Percentiles rank a stretch among this genome's conserved stretches.
These are phyloP conservation scores for Epichloe sp. DNA, from an alignment of 2,329 filamentous ascomycete species.

Conservation along the genomic window DNA sequence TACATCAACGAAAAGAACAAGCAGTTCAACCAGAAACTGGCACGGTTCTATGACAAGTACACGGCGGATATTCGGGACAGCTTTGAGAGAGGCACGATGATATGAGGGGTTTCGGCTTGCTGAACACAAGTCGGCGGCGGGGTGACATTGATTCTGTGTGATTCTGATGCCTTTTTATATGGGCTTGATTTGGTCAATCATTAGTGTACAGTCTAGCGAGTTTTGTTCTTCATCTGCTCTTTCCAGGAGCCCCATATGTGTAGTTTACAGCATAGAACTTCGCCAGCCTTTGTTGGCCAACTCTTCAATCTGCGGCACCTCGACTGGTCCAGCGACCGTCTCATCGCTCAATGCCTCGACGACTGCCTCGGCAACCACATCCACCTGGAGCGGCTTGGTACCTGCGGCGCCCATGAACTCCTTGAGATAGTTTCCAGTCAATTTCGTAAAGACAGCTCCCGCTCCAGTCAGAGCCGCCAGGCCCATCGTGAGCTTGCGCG, in stretches of 20 bases:
- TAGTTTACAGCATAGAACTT: conserved; percentile 65
- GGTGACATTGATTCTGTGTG: too few relatives aligned
- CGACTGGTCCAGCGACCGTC: conserved; percentile 58
- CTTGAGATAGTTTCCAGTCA: conserved; percentile 64
- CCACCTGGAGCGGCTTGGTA: conserved; percentile 76
- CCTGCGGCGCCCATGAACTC: conserved; percentile 70
- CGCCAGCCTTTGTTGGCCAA: conserved; percentile 77
- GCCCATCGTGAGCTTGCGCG: conserved; percentile 68
- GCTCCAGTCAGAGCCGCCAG: conserved; percentile 67
- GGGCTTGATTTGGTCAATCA: neutral
- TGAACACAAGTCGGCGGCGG: too few relatives aligned
- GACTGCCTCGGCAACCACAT: conserved; percentile 76
- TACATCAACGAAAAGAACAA: conserved; percentile 99
- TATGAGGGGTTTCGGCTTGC: conserved; percentile 33
- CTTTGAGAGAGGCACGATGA: conserved; percentile 94
- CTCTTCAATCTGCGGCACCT: conserved; percentile 66
- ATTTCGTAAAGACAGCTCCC: conserved; percentile 61
- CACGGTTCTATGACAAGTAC: conserved; percentile 97
- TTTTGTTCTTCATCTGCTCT: conserved; percentile 3
- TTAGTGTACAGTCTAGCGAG: conserved; percentile 22
- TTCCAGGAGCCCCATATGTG: neutral
- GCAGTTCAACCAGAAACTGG: conserved; percentile 97
- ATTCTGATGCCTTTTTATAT: conserved; percentile 2
- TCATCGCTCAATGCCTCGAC: conserved; percentile 76
- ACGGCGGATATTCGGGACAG: conserved; percentile 93